Evolutionary conservation across 2,329 filamentous ascomycete genomes (phyloP).

Genomic region (Penicillium concentricum): DNA sequence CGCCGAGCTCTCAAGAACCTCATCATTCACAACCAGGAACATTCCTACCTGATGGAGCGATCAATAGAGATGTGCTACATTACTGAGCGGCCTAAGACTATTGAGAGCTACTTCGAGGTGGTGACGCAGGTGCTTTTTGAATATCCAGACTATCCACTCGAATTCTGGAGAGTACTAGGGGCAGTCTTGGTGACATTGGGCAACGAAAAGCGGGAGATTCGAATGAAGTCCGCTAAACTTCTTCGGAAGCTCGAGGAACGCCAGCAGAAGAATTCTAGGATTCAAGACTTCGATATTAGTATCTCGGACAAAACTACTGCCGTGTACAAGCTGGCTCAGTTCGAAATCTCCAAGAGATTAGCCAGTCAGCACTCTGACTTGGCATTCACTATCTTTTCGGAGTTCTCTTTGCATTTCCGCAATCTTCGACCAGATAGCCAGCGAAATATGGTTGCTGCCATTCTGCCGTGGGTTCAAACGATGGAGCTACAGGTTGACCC

Average conservation of each 20-base stretch:
- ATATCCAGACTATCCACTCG: slow-evolving; percentile 74
- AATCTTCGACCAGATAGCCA: slow-evolving; percentile 79
- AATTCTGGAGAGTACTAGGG: slow-evolving; percentile 87
- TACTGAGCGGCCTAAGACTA: slow-evolving; percentile 73
- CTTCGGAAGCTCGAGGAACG: slow-evolving; percentile 79
- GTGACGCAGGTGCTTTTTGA: slow-evolving; percentile 84
- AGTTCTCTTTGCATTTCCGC: slow-evolving; percentile 92
- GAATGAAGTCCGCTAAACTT: slow-evolving; percentile 81
- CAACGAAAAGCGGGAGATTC: slow-evolving; percentile 83
- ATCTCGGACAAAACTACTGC: slow-evolving; percentile 98
- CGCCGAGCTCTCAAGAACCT: slow-evolving; percentile 84
- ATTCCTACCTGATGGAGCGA: slow-evolving; percentile 79
- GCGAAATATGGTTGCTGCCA: slow-evolving; percentile 88
- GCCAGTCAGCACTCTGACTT: slow-evolving; percentile 85
- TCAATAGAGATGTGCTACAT: slow-evolving; percentile 90
- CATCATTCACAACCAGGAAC: slow-evolving; percentile 85
- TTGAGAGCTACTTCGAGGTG: slow-evolving; percentile 94
- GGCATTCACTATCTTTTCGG: slow-evolving; percentile 91
- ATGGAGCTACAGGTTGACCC: slow-evolving; percentile 91
- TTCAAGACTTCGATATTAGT: slow-evolving; percentile 97
- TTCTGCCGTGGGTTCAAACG: slow-evolving; percentile 93
- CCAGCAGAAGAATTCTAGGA: slow-evolving; percentile 80
- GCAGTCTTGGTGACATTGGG: slow-evolving; percentile 90
- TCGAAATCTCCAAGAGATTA: slow-evolving; percentile 88
- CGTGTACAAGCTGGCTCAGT: slow-evolving; percentile 95